Conservation (phyloP, 306 rosid species). For the Parietaria judaica region DNA sequence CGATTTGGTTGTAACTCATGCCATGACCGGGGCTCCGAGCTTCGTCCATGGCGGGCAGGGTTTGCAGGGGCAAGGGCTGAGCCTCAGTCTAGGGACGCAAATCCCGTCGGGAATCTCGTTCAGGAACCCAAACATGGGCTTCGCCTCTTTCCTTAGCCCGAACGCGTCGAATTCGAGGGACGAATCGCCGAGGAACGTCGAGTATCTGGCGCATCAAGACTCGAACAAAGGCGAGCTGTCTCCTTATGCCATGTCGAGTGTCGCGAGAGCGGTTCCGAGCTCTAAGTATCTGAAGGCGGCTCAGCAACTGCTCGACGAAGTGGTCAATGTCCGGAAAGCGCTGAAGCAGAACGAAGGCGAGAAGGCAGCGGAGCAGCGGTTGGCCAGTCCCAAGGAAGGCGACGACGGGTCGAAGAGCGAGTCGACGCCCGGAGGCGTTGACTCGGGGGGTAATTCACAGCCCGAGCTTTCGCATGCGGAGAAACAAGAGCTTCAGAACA, state of each 20-base stretch:
- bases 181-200: constrained; percentile 39
- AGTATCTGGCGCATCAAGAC: constrained; percentile 36
- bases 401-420: constrained; percentile 44
- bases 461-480: constrained; percentile 65
- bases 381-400: constrained; percentile 28
- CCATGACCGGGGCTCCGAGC: constrained; percentile 29
- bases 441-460: constrained; percentile 31
- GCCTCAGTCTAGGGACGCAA: constrained; percentile 65
- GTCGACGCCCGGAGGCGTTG: constrained; percentile 33
- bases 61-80: constrained; percentile 64
- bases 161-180: constrained; percentile 47
- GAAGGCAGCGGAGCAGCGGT: constrained; percentile 33
- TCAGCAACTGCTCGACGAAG: constrained; percentile 73
- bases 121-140: constrained; percentile 35
- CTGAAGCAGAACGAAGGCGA: constrained; percentile 30
- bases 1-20: constrained; percentile 41
- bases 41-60: constrained; percentile 42
- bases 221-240: constrained; percentile 40
- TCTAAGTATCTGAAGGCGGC: constrained; percentile 68
- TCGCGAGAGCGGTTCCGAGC: constrained; percentile 44
- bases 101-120: constrained; percentile 44
- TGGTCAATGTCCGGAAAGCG: constrained; percentile 57
- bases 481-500: constrained; percentile 67
- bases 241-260: constrained; percentile 35
- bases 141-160: constrained; percentile 44